Percentiles rank a stretch among this genome's conserved stretches.
Conservation (phyloP, 2,329 filamentous ascomycete genomes). For the Piedraia hortae region DNA sequence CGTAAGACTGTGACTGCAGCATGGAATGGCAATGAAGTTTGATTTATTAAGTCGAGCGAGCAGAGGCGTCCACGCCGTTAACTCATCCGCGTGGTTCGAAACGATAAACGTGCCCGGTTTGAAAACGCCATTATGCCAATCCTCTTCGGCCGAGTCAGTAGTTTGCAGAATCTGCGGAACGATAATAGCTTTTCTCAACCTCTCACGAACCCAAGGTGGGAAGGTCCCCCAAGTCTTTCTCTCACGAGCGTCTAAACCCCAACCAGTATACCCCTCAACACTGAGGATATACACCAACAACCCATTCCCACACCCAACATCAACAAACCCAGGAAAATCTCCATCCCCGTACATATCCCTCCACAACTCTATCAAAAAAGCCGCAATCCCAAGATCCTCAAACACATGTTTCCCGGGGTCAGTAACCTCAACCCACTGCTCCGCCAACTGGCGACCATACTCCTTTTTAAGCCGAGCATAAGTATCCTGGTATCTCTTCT, state of each 20-base stretch:
- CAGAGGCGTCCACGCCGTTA: slow-evolving; percentile 86
- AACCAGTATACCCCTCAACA: slow-evolving; percentile 56
- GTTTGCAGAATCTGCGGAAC: slow-evolving; percentile 25
- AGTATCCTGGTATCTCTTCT: slow-evolving; percentile 51
- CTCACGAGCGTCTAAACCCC: slow-evolving; percentile 71
- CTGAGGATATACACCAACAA: slow-evolving; percentile 61
- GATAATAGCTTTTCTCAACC: slow-evolving; percentile 31
- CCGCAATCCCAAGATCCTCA: slow-evolving; percentile 72
- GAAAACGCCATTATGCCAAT: slow-evolving; percentile 31
- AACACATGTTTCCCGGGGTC: slow-evolving; percentile 84
- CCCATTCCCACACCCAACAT: slow-evolving; percentile 89
- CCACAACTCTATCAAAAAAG: slow-evolving; percentile 86
- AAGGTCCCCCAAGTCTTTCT: slow-evolving; percentile 70
- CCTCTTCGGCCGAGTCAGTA: slow-evolving; percentile 1
- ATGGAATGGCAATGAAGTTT: slow-evolving; percentile 80
- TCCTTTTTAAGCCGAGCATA: slow-evolving; percentile 55
- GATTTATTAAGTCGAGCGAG: slow-evolving; percentile 48
- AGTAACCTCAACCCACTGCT: slow-evolving; percentile 62
- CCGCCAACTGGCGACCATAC: slow-evolving; percentile 44
- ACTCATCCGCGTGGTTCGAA: slow-evolving; percentile 87
- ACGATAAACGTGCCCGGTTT: slow-evolving; percentile 59
- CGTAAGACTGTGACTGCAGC: slow-evolving; percentile 69
- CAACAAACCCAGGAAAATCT: slow-evolving; percentile 66
- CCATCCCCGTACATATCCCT: slow-evolving; percentile 38
- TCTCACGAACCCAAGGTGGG: slow-evolving; percentile 19